These are phyloP conservation scores for Aphanoascus verrucosus DNA, from an alignment of 2,329 filamentous ascomycete genomes.

Conservation along the genomic window DNA sequence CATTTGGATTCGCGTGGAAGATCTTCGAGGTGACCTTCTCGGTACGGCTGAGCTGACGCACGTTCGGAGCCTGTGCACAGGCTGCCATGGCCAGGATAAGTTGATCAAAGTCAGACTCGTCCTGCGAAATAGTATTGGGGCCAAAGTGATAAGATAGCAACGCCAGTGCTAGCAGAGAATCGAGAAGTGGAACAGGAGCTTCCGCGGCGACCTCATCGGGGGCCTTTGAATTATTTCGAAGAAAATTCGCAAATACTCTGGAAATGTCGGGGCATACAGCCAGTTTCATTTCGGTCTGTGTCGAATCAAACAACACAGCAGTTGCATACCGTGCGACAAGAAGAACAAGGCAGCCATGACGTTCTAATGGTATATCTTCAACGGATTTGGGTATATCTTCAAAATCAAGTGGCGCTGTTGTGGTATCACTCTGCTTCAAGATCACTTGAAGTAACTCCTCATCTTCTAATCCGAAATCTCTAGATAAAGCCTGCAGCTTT, in stretches of 20 bases:
- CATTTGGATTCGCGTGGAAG: conserved; percentile 45
- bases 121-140: conserved; percentile 33
- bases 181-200: conserved; percentile 41
- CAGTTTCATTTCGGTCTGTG: conserved; percentile 30
- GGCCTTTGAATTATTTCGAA: conserved; percentile 33
- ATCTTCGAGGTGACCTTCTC: conserved; percentile 28
- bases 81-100: conserved; percentile 41
- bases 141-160: conserved; percentile 37
- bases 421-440: conserved; percentile 31
- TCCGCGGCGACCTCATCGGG: conserved; percentile 20
- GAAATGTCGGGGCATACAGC: conserved; percentile 46
- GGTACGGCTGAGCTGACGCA: conserved; percentile 29
- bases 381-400: conserved; percentile 45
- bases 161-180: conserved; percentile 44
- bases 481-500: conserved; percentile 37
- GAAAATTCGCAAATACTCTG: conserved; percentile 42
- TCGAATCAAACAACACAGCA: conserved; percentile 39
- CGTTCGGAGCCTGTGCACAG: conserved; percentile 24
- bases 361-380: conserved; percentile 46
- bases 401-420: conserved; percentile 38
- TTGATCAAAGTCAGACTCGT: conserved; percentile 43
- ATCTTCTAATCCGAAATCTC: conserved; percentile 43
- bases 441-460: conserved; percentile 40
- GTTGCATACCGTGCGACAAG: conserved; percentile 44
- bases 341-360: conserved; percentile 45